A percentile compares a stretch with the other conserved stretches of the same genome.
These are phyloP conservation scores for Fonsecaea pugnacius DNA, from an alignment of 2,329 filamentous ascomycete species.

Conservation along the genomic window DNA sequence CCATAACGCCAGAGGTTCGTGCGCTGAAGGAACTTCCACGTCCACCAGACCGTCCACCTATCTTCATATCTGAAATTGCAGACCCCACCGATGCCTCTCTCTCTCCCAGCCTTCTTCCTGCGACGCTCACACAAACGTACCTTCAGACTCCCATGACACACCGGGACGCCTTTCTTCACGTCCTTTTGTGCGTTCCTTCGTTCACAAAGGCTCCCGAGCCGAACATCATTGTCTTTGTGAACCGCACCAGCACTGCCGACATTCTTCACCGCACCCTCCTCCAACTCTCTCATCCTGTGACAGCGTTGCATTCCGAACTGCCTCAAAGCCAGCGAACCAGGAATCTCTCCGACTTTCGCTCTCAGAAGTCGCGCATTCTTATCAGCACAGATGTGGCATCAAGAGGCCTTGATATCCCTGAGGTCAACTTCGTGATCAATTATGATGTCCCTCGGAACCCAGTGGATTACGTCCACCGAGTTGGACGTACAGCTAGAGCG, in stretches of 20 bases:
- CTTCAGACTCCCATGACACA: slow-evolving; percentile 88
- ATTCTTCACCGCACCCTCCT: slow-evolving; percentile 86
- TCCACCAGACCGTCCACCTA: slow-evolving; percentile 70
- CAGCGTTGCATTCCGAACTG: slow-evolving; percentile 84
- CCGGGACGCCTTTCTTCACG: slow-evolving; percentile 92
- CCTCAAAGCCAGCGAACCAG: slow-evolving; percentile 81
- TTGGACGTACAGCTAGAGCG: slow-evolving; percentile 92
- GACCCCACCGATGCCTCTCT: slow-evolving; percentile 72
- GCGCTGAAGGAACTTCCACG: slow-evolving; percentile 79
- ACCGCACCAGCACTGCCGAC: slow-evolving; percentile 85
- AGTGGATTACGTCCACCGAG: slow-evolving; percentile 95
- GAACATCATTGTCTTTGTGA: slow-evolving; percentile 90
- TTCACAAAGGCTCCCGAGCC: slow-evolving; percentile 49
- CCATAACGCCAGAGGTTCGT: slow-evolving; percentile 88
- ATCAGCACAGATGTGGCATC: slow-evolving; percentile 95
- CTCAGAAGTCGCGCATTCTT: slow-evolving; percentile 82
- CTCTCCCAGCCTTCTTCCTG: slow-evolving; percentile 71
- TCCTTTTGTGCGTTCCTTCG: slow-evolving; percentile 62
- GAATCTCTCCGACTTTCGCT: slow-evolving; percentile 90
- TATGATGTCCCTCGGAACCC: slow-evolving; percentile 96
- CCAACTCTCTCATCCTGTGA: slow-evolving; percentile 84
- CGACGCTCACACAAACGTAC: slow-evolving; percentile 81
- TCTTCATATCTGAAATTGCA: slow-evolving; percentile 89
- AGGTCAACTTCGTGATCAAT: slow-evolving; percentile 87
- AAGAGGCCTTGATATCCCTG: slow-evolving; percentile 91